Conservation (phyloP, 495 filamentous ascomycete species). For the Podospora pseudopauciseta region DNA sequence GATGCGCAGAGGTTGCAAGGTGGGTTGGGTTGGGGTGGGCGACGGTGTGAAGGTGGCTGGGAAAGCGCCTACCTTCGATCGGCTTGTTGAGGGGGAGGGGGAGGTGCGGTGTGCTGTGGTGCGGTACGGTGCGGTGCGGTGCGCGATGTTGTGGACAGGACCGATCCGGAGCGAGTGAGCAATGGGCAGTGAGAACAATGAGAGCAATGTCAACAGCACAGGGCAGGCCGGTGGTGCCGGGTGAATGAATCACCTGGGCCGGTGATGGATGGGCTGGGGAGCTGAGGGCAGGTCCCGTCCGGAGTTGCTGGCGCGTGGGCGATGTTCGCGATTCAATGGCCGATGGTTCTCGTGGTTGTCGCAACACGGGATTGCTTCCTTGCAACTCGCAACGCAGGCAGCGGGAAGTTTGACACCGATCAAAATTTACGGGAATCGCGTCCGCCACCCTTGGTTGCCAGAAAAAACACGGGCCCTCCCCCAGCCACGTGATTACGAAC, state of each 20-base stretch:
- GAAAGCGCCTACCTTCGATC: neutral
- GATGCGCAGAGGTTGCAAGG: neutral
- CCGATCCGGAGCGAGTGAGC: neutral
- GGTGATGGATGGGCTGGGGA: neutral
- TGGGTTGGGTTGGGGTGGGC: neutral
- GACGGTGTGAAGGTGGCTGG: neutral
- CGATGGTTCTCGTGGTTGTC: conserved; percentile 27
- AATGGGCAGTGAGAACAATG: too few relatives aligned
- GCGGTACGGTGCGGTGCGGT: neutral
- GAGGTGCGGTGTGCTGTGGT: neutral
- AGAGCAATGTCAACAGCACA: neutral
- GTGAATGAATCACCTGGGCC: neutral
- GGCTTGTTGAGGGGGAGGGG: neutral
- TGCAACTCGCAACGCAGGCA: neutral
- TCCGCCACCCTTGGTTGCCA: conserved; percentile 21
- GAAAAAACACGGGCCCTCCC: conserved; percentile 12
- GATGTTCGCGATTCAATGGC: conserved; percentile 33
- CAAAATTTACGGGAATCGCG: conserved; percentile 27
- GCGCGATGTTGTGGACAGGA: neutral
- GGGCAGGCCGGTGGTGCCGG: neutral
- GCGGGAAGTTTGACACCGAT: conserved; percentile 26
- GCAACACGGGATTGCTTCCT: conserved; percentile 16
- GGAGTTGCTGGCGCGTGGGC: conserved; percentile 9
- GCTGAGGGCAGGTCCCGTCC: neutral
- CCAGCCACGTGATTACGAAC: conserved; percentile 31